These are phyloP conservation scores for Cutaneotrichosporon curvatum DNA, from an alignment of 1,284 basidiomycete species.

Conservation along the genomic window DNA sequence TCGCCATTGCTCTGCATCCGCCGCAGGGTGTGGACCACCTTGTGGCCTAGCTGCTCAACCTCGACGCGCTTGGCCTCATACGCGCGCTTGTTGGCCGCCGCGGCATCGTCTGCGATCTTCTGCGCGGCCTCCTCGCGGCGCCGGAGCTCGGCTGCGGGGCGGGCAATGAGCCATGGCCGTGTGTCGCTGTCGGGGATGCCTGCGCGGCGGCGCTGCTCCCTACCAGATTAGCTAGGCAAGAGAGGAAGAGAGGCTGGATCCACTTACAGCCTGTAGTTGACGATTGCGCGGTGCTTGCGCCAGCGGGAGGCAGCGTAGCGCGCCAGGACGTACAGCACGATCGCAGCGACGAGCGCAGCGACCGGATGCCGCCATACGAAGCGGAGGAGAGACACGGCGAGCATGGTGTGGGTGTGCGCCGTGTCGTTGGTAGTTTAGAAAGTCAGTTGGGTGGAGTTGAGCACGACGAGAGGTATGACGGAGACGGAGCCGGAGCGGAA, in stretches of 20 bases:
- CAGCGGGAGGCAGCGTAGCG: not conserved
- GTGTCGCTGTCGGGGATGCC: constrained; percentile 19
- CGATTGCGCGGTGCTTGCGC: not conserved
- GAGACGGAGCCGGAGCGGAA: not conserved
- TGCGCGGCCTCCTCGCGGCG: constrained; percentile 9
- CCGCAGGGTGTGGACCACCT: constrained; percentile 6
- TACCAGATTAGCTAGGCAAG: constrained; percentile 1
- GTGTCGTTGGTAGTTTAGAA: not conserved
- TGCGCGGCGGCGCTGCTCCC: constrained; percentile 18
- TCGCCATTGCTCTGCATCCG: constrained; percentile 7
- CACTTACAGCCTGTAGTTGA: not conserved
- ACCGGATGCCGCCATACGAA: not conserved
- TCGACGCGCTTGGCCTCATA: constrained; percentile 9
- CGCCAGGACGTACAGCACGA: not conserved
- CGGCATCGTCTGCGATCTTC: not conserved
- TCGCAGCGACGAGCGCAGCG: not conserved
- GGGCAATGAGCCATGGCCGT: constrained; percentile 17
- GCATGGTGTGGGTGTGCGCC: not conserved
- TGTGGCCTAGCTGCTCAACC: constrained; percentile 15
- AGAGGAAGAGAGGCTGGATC: not conserved
- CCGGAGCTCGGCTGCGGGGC: constrained; percentile 15
- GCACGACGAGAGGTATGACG: not conserved
- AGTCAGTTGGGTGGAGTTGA: not conserved
- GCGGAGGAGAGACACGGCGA: not conserved
- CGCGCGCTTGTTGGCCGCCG: constrained; percentile 5